A percentile compares a stretch with the other conserved stretches of the same genome.
Conservation (phyloP, 2,329 filamentous ascomycete species). For the Sporothrix schenckii region DNA sequence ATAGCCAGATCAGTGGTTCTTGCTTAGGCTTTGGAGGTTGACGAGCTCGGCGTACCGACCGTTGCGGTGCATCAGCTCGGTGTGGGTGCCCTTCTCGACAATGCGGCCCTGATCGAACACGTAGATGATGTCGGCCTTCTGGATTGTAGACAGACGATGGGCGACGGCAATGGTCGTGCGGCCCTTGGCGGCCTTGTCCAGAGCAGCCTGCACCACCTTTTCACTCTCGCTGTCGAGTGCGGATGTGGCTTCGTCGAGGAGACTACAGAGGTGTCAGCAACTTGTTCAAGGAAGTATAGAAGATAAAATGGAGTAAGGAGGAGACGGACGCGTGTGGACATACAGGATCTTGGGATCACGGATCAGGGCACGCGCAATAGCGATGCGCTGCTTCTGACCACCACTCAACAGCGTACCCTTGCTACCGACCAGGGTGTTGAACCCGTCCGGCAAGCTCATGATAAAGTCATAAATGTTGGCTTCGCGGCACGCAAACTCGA, state of each 20-base stretch:
- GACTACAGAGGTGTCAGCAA: slow-evolving; percentile 37
- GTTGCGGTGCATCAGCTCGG: slow-evolving; percentile 68
- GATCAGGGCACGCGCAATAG: slow-evolving; percentile 87
- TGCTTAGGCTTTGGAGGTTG: slow-evolving; percentile 76
- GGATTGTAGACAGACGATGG: slow-evolving; percentile 87
- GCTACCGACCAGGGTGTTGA: slow-evolving; percentile 81
- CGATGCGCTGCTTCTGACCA: slow-evolving; percentile 92
- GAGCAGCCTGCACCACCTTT: slow-evolving; percentile 76
- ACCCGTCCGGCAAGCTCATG: slow-evolving; percentile 77
- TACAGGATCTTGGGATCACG: slow-evolving; percentile 82
- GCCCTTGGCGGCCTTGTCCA: slow-evolving; percentile 80
- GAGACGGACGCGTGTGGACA: neutral
- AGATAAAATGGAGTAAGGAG: neutral
- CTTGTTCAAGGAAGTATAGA: neutral
- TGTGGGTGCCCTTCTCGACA: slow-evolving; percentile 81
- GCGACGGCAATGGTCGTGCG: slow-evolving; percentile 93
- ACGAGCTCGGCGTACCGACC: slow-evolving; percentile 79
- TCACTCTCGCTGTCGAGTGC: slow-evolving; percentile 77
- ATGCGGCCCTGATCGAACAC: slow-evolving; percentile 91
- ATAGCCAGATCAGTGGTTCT: slow-evolving; percentile 43
- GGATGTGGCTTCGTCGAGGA: slow-evolving; percentile 80
- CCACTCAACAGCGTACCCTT: slow-evolving; percentile 86
- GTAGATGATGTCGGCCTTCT: slow-evolving; percentile 92
- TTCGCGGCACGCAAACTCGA: slow-evolving; percentile 81
- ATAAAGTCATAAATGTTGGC: slow-evolving; percentile 95